Conservation (phyloP, 257 asterid species). For the Salvia splendens region DNA sequence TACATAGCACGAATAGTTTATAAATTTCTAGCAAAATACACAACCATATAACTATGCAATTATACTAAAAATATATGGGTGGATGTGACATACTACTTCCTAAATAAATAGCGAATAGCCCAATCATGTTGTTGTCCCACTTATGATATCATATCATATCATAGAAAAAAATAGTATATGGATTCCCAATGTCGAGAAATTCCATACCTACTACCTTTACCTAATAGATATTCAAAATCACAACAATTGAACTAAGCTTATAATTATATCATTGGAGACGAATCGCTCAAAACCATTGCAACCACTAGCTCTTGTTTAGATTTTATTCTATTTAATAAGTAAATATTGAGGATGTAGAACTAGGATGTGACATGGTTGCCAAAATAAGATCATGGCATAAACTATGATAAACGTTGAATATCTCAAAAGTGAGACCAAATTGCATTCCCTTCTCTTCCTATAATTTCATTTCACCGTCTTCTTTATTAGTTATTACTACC, state of each 20-base stretch:
- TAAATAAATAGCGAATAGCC: neutral
- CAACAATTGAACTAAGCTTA: conserved; percentile 26
- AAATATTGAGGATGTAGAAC: neutral
- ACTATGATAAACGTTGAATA: neutral
- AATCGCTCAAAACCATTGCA: neutral
- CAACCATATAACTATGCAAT: neutral
- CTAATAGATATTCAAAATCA: conserved; percentile 30
- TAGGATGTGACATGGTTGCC: neutral
- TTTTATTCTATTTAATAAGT: neutral
- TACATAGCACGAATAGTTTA: neutral
- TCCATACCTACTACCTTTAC: conserved; percentile 9
- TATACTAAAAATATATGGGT: neutral
- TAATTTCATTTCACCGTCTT: neutral
- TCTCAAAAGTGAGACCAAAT: neutral
- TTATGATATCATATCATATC: conserved; percentile 25
- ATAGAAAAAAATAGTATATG: conserved; percentile 2
- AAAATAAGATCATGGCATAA: neutral
- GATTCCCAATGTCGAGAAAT: conserved; percentile 28
- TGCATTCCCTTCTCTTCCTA: neutral
- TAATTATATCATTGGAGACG: conserved; percentile 6
- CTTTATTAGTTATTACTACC: too few species aligned
- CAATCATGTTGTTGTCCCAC: conserved; percentile 13
- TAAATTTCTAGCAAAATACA: neutral
- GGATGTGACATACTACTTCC: neutral
- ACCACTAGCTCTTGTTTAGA: neutral